Base-by-base conservation (phyloP, 306 rosid genomes). In the Lablab purpureus region DNA sequence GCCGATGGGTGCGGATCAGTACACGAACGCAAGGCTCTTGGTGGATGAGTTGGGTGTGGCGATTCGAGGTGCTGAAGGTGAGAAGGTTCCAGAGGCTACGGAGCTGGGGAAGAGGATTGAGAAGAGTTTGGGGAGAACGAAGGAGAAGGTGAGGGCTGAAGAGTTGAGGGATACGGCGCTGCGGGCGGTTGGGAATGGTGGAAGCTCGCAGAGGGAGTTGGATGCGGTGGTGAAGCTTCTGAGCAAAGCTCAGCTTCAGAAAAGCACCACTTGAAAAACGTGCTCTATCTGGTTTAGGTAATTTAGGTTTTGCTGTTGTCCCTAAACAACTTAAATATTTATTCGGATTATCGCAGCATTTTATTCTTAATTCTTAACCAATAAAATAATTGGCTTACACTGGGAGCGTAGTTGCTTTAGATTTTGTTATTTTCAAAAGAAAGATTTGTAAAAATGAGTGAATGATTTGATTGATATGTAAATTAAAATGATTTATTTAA, bases 1-100 rank as follows among this genome's bases (percentile, higher is more conserved):
- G 92, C 92, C 92, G 0, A 86, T 84, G 87, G 80, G 86, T 11
- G 84, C 83, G 0, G 90, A 86, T 7, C 89, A 85, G 27, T 87
- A 37, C 34, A 51, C 84, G 12, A 87, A 87, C 36, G 74, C 89
- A 1, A 83, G 59, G 71, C 64, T 87, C 21, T 3, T 87, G 62
- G 91, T 85, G 50, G 87, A 87, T 0, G 63, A 85, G 18, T 14
- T 77, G 21, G 85, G 86, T 0, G 84, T 73, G 18, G 89, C 73
- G 17, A n/a, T 87, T 21, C 28, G 78, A 18, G 86, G 7, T 0
- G 88, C 83, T 1, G 87, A 80, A 23, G 89, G 86, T 22, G 72
- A 58, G 1, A 71, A 75, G 21, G 78, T 85, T 52, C 89, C 87
- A 0, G 60, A 74, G 0, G 36, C 81, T 49, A 12, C 0, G 0